Conservation (phyloP, 2,329 filamentous ascomycete genomes). For the Arachnomyces sp. region DNA sequence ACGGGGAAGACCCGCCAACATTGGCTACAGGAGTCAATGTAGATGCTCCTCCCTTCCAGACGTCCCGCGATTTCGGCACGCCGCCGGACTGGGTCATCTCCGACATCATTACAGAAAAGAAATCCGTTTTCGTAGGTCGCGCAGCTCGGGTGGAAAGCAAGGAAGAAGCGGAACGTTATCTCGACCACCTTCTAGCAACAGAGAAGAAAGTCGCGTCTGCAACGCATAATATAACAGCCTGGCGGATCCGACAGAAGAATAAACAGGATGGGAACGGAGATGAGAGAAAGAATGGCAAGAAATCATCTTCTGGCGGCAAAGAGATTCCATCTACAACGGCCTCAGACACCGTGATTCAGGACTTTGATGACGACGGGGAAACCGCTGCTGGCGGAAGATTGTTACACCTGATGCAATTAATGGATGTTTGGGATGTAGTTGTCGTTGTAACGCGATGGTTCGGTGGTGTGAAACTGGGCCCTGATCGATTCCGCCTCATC, state of each 20-base stretch:
- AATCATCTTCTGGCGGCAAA: too few relatives aligned
- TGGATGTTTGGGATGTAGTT: constrained; percentile 88
- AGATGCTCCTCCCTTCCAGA: constrained; percentile 21
- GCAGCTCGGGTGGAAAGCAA: constrained; percentile 63
- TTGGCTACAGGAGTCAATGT: constrained; percentile 9
- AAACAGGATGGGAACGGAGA: constrained; percentile 18
- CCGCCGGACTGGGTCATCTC: constrained; percentile 66
- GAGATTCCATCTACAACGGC: too few relatives aligned
- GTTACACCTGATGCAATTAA: constrained; percentile 85
- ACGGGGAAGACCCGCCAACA: constrained; percentile 14
- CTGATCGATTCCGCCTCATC: constrained; percentile 83
- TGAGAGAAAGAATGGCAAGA: too few relatives aligned
- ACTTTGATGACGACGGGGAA: constrained; percentile 95
- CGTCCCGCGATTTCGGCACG: constrained; percentile 22
- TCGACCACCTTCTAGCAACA: constrained; percentile 68
- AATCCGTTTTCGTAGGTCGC: constrained; percentile 80
- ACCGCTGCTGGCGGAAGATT: constrained; percentile 80
- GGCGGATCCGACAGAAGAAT: constrained; percentile 59
- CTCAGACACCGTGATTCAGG: constrained; percentile 56
- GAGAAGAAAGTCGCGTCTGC: constrained; percentile 81
- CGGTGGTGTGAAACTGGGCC: constrained; percentile 80
- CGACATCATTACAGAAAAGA: constrained; percentile 67
- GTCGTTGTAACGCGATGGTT: constrained; percentile 95
- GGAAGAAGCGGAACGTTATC: constrained; percentile 60
- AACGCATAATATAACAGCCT: constrained; percentile 93